phyloP scores from a whole-genome alignment of 805 yeast species.

The Candida khao-thaluensis region DNA sequence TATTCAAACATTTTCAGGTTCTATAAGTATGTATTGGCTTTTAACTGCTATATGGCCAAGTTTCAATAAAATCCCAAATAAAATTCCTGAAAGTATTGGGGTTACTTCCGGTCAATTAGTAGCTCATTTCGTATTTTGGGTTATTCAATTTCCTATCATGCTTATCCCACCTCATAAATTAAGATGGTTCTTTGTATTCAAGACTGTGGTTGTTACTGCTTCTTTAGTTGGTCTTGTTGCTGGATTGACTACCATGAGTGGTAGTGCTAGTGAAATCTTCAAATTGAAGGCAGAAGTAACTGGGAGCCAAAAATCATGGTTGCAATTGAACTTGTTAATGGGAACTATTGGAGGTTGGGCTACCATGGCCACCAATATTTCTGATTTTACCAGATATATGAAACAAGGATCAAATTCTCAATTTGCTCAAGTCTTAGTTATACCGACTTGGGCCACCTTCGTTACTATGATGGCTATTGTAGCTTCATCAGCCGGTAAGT shows the following conservation, averaged over 20 bases:
- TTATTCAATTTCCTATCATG: conserved; percentile 31
- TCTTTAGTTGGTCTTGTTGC: conserved; percentile 13
- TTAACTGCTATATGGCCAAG: conserved; percentile 26
- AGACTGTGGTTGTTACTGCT: conserved; percentile 23
- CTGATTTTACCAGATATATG: conserved; percentile 40
- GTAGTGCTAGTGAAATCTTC: conserved; percentile 13
- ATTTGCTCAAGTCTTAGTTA: conserved; percentile 22
- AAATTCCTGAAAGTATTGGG: conserved; percentile 23
- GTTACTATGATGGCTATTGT: conserved; percentile 25
- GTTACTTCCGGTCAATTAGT: conserved; percentile 26
- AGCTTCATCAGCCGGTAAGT: conserved; percentile 35
- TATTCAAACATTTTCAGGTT: conserved; percentile 24
- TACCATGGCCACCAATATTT: conserved; percentile 35
- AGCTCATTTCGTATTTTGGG: conserved; percentile 31
- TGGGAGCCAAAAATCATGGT: conserved; percentile 25
- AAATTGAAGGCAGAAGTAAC: conserved; percentile 10
- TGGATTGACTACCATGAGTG: conserved; percentile 13
- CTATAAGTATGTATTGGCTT: conserved; percentile 26
- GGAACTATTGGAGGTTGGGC: conserved; percentile 35
- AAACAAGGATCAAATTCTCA: conserved; percentile 22
- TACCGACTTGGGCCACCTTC: conserved; percentile 12
- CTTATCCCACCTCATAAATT: conserved; percentile 31
- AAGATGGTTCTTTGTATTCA: conserved; percentile 33
- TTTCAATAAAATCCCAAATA: conserved; percentile 20
- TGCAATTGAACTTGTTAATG: conserved; percentile 22